Conservation (phyloP, 2,329 filamentous ascomycete species). For the Fusarium lateritium region DNA sequence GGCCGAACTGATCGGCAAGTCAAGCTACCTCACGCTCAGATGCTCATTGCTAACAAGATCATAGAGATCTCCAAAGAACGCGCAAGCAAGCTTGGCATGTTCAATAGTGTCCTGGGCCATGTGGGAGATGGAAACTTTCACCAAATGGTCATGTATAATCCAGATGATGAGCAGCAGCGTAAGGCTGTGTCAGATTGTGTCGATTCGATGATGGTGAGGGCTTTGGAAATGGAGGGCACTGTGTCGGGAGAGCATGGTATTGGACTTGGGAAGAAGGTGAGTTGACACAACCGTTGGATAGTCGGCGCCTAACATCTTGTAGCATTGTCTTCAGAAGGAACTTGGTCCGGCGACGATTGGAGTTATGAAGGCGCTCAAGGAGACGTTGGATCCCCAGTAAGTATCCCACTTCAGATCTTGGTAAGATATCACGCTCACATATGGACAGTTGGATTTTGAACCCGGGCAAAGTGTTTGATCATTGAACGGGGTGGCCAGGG, state of each 20-base stretch:
- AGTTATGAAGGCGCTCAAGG: slow-evolving; percentile 7
- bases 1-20: slow-evolving; percentile 74
- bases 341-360: slow-evolving; percentile 4
- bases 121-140: slow-evolving; percentile 85
- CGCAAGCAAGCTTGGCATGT: slow-evolving; percentile 73
- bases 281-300: neutral
- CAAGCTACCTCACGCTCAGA: neutral
- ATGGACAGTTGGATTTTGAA: slow-evolving; percentile 1
- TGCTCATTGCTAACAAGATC: neutral
- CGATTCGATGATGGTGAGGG: slow-evolving; percentile 78
- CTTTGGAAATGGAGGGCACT: slow-evolving; percentile 79
- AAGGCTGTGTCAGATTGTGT: slow-evolving; percentile 71
- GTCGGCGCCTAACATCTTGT: neutral
- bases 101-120: slow-evolving; percentile 78
- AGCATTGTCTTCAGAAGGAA: slow-evolving; percentile 5
- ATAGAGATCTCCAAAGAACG: slow-evolving; percentile 75
- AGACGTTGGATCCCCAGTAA: slow-evolving; percentile 1
- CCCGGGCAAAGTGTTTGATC: slow-evolving; percentile 1
- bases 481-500: too few species aligned
- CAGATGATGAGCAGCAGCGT: slow-evolving; percentile 70
- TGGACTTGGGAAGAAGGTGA: slow-evolving; percentile 4
- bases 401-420: neutral
- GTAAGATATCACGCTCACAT: too few species aligned
- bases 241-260: slow-evolving; percentile 64
- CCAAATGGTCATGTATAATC: slow-evolving; percentile 60